These are phyloP conservation scores for Xylaria longipes DNA, from an alignment of 495 filamentous ascomycete species.

Conservation along the genomic window DNA sequence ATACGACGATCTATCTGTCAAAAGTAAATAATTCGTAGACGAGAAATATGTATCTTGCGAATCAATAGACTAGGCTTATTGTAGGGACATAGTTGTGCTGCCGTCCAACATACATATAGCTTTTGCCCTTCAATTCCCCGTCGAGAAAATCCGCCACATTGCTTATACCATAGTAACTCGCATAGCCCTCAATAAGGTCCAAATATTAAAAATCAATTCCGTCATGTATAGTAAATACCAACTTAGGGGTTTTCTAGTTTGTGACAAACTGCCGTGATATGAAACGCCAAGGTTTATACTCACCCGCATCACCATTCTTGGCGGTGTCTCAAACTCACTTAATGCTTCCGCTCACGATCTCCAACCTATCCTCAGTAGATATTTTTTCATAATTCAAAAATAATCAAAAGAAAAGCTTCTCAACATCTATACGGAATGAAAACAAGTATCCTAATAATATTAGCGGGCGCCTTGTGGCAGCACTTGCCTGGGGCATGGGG, in stretches of 20 bases:
- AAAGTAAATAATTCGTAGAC: too few relatives aligned
- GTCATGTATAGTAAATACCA: slow-evolving; percentile 25
- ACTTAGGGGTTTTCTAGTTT: background rate
- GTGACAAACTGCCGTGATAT: background rate
- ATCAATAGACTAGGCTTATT: too few relatives aligned
- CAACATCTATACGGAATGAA: background rate
- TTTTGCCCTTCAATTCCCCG: too few relatives aligned
- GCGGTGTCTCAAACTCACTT: slow-evolving; percentile 11
- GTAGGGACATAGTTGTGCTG: too few relatives aligned
- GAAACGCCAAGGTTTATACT: slow-evolving; percentile 5
- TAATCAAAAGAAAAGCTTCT: background rate
- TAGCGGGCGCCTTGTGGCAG: background rate
- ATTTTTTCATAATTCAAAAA: background rate
- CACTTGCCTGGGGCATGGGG: background rate
- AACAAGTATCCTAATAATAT: background rate
- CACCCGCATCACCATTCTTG: background rate
- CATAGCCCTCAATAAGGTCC: too few relatives aligned
- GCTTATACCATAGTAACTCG: too few relatives aligned
- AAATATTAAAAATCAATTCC: background rate
- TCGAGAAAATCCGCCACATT: too few relatives aligned
- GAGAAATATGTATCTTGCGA: too few relatives aligned
- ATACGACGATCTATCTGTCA: too few relatives aligned
- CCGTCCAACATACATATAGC: too few relatives aligned
- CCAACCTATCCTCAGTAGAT: background rate
- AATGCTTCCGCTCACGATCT: background rate